A percentile compares a stretch with the other conserved stretches of the same genome.
Conservation (phyloP, 768 basidiomycete genomes). For the Polyporus arcularius region DNA sequence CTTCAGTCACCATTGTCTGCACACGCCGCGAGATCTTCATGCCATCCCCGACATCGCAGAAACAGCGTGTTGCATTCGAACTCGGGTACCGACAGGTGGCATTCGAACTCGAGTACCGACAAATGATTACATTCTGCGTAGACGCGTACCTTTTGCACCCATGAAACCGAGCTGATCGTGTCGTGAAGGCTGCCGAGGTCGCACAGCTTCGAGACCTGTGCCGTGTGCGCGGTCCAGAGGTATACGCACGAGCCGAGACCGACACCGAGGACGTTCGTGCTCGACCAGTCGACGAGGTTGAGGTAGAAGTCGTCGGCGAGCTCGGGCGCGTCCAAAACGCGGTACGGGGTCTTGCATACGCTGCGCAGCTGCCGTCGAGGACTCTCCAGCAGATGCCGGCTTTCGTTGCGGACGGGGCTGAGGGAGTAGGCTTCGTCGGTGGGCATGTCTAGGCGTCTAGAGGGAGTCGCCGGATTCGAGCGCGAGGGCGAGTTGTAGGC, state of each 20-base stretch:
- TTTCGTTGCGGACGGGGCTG: conserved; percentile 85
- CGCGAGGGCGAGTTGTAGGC: conserved; percentile 62
- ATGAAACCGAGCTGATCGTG: conserved; percentile 84
- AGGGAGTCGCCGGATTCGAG: conserved; percentile 55
- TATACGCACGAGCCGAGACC: conserved; percentile 93
- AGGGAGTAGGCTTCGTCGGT: conserved; percentile 88
- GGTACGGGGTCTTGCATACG: conserved; percentile 93
- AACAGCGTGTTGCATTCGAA: conserved; percentile 10
- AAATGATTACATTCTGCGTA: not conserved
- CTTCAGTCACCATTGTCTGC: not conserved
- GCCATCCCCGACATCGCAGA: not conserved
- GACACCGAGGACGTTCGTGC: conserved; percentile 92
- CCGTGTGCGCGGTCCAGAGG: conserved; percentile 95
- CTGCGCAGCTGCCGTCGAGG: conserved; percentile 79
- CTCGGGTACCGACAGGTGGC: not conserved
- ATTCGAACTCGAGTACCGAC: not conserved
- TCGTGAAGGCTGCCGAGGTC: conserved; percentile 69
- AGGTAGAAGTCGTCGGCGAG: conserved; percentile 98
- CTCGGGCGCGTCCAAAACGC: conserved; percentile 96
- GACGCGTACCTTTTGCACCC: conserved; percentile 76
- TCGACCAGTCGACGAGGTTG: conserved; percentile 97
- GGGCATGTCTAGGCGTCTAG: conserved; percentile 73
- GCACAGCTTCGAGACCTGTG: conserved; percentile 88
- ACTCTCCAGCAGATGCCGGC: conserved; percentile 78
- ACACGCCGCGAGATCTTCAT: no score